Base-by-base conservation (phyloP, 805 yeast genomes). In the Lipomyces yamanashiensis region DNA sequence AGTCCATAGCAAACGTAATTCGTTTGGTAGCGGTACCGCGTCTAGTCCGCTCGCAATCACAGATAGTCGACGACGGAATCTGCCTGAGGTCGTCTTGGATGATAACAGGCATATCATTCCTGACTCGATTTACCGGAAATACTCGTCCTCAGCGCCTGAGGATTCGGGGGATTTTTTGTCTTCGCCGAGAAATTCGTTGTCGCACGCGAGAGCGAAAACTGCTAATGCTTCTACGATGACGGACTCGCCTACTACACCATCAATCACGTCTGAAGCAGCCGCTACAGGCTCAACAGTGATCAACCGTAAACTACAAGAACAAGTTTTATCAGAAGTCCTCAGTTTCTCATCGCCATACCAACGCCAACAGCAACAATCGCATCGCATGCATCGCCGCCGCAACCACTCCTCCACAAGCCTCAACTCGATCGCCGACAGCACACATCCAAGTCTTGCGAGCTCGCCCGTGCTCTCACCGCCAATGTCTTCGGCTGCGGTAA, bases 61-160 rank as follows among this genome's bases (percentile, higher is more conserved):
- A 13, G 53, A 49, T 2, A 41, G 61, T 19, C 17, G 47, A 15
- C 58, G 55, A 6, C 39, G 39, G 12, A 13, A 37, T 54, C 12
- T 43, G 41, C 89, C 93, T 2, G 97, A 91, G 72, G 98, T 93
- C n/a, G 86, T 89, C 1, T 80, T 93, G 40, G 92, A 91, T 74
- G 98, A 93, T 72, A 93, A 93, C 75, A 87, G 85, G 63, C 99
- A 93, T 75, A 92, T 93, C 60, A 87, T 93, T 39, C 97, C 98
- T 0, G 88, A 87, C 61, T 86, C 92, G 2, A 75, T 90, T 66
- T 84, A 91, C 85, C 81, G 81, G 64, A 85, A 83, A 60, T 87
- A 85, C 71, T 82, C 89, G 5, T 68, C 78, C 3, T 76, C 81
- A 6, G 78, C 80, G 7, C 81, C 79, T 33, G 72, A 73, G 54